Base-by-base conservation (phyloP, 495 filamentous ascomycete species). In the Lasiosphaeris hirsuta region DNA sequence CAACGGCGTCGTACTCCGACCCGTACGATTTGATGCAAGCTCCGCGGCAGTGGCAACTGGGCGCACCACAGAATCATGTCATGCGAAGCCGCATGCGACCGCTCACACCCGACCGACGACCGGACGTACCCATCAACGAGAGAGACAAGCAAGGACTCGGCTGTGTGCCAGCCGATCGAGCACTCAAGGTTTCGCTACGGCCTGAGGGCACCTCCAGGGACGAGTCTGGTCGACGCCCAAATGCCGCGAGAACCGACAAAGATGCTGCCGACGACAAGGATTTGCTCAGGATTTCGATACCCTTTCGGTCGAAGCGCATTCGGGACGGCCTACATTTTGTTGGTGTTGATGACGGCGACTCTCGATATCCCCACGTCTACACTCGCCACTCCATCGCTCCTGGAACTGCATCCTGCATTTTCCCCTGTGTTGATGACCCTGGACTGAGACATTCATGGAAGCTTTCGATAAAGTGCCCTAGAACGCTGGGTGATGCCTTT, bases 281-380 rank as follows among this genome's bases (percentile, higher is more conserved):
- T 42, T 67, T 50, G 62, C 71, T 75, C 60, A 69, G 68, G 57
- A 68, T 79, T 70, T 60, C 79, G 70, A 88, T 97, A 57, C 86
- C 92, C 51, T 99, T 94, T 64, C 71, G 75, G 11, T 80, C 90
- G 7, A 84, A 85, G 53, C 79, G 81, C 40, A 83, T 91, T 57
- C 79, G 88, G 34, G 94, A 97, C 70, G 94, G 92, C 15, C 69
- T 97, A 49, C 90, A 95, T 37, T 97, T 96, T 71, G 89, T 94
- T 19, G 95, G 94, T 1, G 78, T 90, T 34, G 85, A 88, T 46
- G 83, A 85, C 45, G 84, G 84, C 13, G 92, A 97, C 64, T 66
- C 72, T 46, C 81, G 92, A 58, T 97, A 92, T 65, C 92, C 94
- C 0, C 91, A 97, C 69, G 87, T 88, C 1, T 99, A 92, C 68